Base-by-base conservation (phyloP, 441 rosid genomes). In the Capsella rubella region DNA sequence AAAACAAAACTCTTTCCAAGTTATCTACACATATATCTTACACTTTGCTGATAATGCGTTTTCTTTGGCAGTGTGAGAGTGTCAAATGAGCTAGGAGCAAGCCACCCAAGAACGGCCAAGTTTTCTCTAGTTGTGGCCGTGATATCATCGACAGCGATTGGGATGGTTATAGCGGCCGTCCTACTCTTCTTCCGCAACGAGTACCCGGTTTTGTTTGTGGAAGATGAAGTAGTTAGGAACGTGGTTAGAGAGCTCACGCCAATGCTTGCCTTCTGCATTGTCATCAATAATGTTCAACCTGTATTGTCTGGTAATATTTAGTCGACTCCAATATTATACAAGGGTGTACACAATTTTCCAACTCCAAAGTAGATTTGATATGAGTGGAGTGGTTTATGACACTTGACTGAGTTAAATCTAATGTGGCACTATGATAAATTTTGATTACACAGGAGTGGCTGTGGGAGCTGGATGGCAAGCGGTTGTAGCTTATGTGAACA, bases 51-150 rank as follows among this genome's bases (percentile, higher is more conserved):
- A 54, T 31, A 63, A 40, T 47, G 49, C 47, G 12, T 49, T 49
- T 10, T 13, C 2, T 18, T 7, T 60, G 37, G 16, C 85, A 93
- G 97, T 50, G 97, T 93, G 68, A 79, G 97, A 75, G 89, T 89
- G 39, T 91, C 96, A 8, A 91, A 93, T 49, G 98, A 89, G 69
- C 73, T 91, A 16, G 93, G 97, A 52, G 96, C 94, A 27, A 84
- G 71, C 32, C 90, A 90, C 66, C 93, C 96, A 16, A 86, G 90
- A 72, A 74, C 89, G 0, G 96, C 93, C 0, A 90, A 78, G 51
- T 79, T 89, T 31, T 86, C 95, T 5, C 67, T 89, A 39, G 47
- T 83, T 16, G 97, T 90, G 40, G 97, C 95, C 0, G 88, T 82
- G 28, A 39, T 83, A 21, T 74, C 86, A 34, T 87, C 94, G 0